Evolutionary conservation across 176 grass and related monocot genomes (phyloP).

Genomic region (Saccharum spontaneum): DNA sequence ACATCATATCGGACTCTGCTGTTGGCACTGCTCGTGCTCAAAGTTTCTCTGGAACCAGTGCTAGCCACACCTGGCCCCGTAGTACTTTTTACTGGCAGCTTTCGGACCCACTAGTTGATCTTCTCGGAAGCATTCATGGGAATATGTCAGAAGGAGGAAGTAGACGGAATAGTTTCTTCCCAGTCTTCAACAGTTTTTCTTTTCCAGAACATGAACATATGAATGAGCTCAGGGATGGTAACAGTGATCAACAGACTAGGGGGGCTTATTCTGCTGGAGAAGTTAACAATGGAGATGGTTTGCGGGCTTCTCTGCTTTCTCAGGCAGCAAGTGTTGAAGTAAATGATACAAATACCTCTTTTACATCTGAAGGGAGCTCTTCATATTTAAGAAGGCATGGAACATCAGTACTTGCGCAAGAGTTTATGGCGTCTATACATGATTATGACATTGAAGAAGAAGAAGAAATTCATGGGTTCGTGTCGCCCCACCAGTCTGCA

Average conservation of each 20-base stretch:
- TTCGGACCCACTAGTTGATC: conserved; percentile 78
- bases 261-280: conserved; percentile 25
- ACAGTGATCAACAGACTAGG: conserved; percentile 52
- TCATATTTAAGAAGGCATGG: conserved; percentile 56
- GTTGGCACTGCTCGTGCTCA: conserved; percentile 43
- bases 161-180: conserved; percentile 62
- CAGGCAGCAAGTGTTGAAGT: conserved; percentile 55
- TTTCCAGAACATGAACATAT: conserved; percentile 55
- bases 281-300: conserved; percentile 47
- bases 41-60: conserved; percentile 47
- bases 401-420: conserved; percentile 37
- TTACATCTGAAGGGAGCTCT: conserved; percentile 47
- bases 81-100: conserved; percentile 61
- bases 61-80: conserved; percentile 53
- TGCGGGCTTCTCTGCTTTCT: conserved; percentile 64
- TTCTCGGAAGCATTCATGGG: conserved; percentile 86
- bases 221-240: conserved; percentile 56
- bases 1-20: conserved; percentile 36
- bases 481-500: conserved; percentile 58
- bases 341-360: conserved; percentile 53
- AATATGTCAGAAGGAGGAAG: conserved; percentile 66
- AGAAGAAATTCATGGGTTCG: conserved; percentile 50
- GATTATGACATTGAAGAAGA: conserved; percentile 61
- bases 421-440: conserved; percentile 48
- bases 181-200: conserved; percentile 71